Evolutionary conservation across 2,329 filamentous ascomycete species (phyloP).

Genomic region (Arachnomyces sp.): DNA sequence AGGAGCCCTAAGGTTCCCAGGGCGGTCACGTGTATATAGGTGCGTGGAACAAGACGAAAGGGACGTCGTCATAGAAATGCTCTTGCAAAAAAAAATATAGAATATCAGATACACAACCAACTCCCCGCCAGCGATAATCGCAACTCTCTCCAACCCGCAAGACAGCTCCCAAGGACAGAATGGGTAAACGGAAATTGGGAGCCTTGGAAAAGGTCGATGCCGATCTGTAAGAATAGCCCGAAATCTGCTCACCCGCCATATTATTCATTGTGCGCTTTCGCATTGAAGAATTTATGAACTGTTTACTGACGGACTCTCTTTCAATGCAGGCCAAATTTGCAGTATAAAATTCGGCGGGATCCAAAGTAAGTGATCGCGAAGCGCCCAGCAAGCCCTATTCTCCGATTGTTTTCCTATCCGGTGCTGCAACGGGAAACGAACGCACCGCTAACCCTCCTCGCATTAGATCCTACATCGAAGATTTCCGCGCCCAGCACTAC

Average conservation of each 20-base stretch:
- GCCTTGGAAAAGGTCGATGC: constrained; percentile 94
- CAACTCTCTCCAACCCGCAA: constrained; percentile 41
- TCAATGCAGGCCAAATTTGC: constrained; percentile 60
- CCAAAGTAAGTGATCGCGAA: constrained; percentile 52
- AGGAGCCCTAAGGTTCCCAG: too few relatives aligned
- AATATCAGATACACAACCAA: constrained; percentile 1
- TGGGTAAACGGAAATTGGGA: constrained; percentile 82
- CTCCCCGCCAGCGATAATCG: constrained; percentile 77
- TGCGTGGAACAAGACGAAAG: background rate
- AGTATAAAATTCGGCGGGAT: constrained; percentile 85
- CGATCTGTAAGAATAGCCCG: constrained; percentile 54
- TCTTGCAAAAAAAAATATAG: constrained; percentile 1
- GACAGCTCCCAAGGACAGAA: constrained; percentile 26
- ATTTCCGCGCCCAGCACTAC: constrained; percentile 78
- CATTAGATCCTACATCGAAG: constrained; percentile 71
- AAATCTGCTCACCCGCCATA: constrained; percentile 8
- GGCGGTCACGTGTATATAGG: too few relatives aligned
- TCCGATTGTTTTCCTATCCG: constrained; percentile 6
- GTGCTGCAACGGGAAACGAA: too few relatives aligned
- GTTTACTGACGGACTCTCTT: constrained; percentile 15
- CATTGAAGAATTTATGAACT: constrained; percentile 18
- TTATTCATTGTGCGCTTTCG: constrained; percentile 5
- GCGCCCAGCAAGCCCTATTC: background rate
- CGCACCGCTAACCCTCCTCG: background rate
- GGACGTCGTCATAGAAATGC: background rate